A percentile compares a stretch with the other conserved stretches of the same genome.
phyloP scores from a whole-genome alignment of 441 rosid genomes.

The Pelargonium australe region DNA sequence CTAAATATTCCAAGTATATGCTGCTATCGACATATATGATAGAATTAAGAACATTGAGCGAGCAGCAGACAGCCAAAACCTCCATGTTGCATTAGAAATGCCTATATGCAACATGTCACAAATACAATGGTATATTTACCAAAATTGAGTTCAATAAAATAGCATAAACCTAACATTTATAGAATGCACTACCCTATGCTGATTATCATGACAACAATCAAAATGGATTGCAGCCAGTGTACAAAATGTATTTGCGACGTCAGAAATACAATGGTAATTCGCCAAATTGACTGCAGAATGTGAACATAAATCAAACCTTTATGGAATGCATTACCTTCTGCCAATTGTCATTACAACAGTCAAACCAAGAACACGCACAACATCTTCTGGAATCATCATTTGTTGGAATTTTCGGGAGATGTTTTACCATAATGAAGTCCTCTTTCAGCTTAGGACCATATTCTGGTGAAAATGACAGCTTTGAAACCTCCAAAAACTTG shows the following conservation, averaged over 20 bases:
- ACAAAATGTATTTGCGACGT: no score
- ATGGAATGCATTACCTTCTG: slow-evolving; percentile 66
- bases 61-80: not conserved
- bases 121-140: not conserved
- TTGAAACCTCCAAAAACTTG: slow-evolving; percentile 97
- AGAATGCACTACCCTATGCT: slow-evolving; percentile 80
- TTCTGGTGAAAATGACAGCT: slow-evolving; percentile 85
- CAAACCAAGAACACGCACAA: slow-evolving; percentile 66
- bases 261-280: not conserved
- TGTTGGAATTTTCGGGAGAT: slow-evolving; percentile 65
- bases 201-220: slow-evolving; percentile 88
- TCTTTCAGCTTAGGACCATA: slow-evolving; percentile 98
- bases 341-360: slow-evolving; percentile 97
- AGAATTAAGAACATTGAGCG: not conserved
- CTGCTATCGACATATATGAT: not conserved
- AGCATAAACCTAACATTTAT: slow-evolving; percentile 12
- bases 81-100: not conserved
- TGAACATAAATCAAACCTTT: slow-evolving; percentile 11
- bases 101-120: not conserved
- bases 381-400: slow-evolving; percentile 60
- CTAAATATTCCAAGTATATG: not conserved
- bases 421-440: slow-evolving; percentile 88
- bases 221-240: slow-evolving; percentile 14
- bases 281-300: not conserved
- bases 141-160: not conserved